A percentile compares a stretch with the other conserved stretches of the same genome.
Conservation (phyloP, 1,284 basidiomycete species). For the Dichomitus squalens region DNA sequence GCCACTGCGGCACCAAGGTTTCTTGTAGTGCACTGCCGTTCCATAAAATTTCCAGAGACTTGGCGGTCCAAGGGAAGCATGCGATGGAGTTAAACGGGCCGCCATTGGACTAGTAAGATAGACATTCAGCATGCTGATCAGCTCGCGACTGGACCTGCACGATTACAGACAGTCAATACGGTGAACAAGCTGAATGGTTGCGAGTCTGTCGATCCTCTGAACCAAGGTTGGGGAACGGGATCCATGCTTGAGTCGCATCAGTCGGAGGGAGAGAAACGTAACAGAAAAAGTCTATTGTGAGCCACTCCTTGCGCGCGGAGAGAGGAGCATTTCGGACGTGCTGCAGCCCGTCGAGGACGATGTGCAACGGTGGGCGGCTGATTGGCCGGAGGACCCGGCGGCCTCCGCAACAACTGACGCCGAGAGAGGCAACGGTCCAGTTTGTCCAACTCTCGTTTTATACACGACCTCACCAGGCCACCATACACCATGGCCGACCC, state of each 20-base stretch:
- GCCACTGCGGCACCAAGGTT: constrained; percentile 44
- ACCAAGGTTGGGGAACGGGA: constrained; percentile 1
- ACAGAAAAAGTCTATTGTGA: neutral
- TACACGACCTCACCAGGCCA: constrained; percentile 21
- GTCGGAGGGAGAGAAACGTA: neutral
- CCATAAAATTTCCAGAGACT: constrained; percentile 52
- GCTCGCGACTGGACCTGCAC: neutral
- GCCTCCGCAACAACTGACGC: constrained; percentile 18
- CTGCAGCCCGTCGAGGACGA: constrained; percentile 6
- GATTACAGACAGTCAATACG: constrained; percentile 33
- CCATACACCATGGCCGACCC: constrained; percentile 30
- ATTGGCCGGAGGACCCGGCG: constrained; percentile 14
- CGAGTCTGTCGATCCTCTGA: neutral
- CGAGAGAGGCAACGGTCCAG: constrained; percentile 11
- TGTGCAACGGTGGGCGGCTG: constrained; percentile 17
- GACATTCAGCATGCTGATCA: constrained; percentile 1
- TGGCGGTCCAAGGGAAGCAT: constrained; percentile 59
- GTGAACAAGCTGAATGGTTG: constrained; percentile 42
- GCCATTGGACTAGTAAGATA: constrained; percentile 8
- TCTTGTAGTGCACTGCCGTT: constrained; percentile 38
- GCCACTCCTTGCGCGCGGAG: neutral
- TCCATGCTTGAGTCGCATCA: neutral
- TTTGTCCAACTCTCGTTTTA: constrained; percentile 17
- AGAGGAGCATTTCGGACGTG: neutral
- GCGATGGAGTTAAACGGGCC: constrained; percentile 37